A percentile compares a stretch with the other conserved stretches of the same genome.
Evolutionary conservation across 352 stramenopile genomes (phyloP).

Genomic region (Phytophthora lateralis): DNA sequence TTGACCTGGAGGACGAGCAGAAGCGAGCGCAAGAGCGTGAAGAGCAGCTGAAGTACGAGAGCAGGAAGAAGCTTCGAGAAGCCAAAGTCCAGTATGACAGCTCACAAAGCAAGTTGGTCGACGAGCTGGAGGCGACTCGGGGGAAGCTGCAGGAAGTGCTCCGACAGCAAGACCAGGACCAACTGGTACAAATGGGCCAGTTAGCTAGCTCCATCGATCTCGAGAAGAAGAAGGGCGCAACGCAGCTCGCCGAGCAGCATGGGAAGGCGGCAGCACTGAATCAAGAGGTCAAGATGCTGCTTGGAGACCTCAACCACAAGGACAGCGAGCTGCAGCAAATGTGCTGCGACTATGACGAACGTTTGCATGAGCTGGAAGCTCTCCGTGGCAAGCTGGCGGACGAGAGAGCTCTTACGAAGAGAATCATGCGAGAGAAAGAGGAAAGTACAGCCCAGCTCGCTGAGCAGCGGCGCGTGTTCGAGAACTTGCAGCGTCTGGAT

Average conservation of each 20-base stretch:
- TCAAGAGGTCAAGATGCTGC: conserved; percentile 76
- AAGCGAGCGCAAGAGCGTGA: conserved; percentile 46
- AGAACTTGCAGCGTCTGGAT: conserved; percentile 70
- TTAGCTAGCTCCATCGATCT: conserved; percentile 49
- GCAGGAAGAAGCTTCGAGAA: conserved; percentile 22
- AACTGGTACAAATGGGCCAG: conserved; percentile 61
- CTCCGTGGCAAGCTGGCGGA: conserved; percentile 48
- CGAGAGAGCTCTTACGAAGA: conserved; percentile 37
- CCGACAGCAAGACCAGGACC: conserved; percentile 64
- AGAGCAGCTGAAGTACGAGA: conserved; percentile 33
- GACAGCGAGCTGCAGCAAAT: conserved; percentile 55
- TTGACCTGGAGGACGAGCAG: conserved; percentile 44
- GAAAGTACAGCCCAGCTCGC: conserved; percentile 31
- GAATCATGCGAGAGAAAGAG: conserved; percentile 46
- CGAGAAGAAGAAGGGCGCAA: conserved; percentile 47
- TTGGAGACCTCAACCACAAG: conserved; percentile 62
- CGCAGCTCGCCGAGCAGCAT: conserved; percentile 48
- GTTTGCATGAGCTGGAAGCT: conserved; percentile 31
- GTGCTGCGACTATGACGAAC: conserved; percentile 32
- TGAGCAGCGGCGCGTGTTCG: conserved; percentile 49
- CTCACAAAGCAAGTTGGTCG: conserved; percentile 15
- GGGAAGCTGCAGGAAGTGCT: conserved; percentile 57
- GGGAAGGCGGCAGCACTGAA: conserved; percentile 61
- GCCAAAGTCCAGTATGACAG: conserved; percentile 12
- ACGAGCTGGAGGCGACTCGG: conserved; percentile 48